Evolutionary conservation across 202 grass and related monocot genomes (phyloP).

Genomic region (Panicum hallii): DNA sequence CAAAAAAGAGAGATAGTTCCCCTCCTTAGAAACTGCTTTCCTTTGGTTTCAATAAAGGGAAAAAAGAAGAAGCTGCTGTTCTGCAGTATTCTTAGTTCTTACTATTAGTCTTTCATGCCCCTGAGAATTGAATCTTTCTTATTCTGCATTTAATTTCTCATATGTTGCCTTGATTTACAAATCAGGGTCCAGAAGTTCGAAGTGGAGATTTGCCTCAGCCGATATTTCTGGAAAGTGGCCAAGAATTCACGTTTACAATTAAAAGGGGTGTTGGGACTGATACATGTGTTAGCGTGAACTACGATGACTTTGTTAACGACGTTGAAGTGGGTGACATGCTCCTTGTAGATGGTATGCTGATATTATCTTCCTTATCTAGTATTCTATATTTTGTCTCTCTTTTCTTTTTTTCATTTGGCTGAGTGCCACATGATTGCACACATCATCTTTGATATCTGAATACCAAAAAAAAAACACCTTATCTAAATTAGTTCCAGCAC

Average conservation of each 20-base stretch:
- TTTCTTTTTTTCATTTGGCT: background rate
- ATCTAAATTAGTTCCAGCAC: conserved; percentile 3
- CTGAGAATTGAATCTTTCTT: conserved; percentile 26
- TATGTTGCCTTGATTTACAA: conserved; percentile 40
- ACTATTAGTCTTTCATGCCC: background rate
- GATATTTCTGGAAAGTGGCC: conserved; percentile 63
- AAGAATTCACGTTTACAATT: conserved; percentile 96
- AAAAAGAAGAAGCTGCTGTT: background rate
- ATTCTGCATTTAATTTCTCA: conserved; percentile 17
- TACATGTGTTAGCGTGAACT: conserved; percentile 98
- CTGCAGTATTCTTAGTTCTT: conserved; percentile 30
- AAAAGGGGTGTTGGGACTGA: conserved; percentile 92
- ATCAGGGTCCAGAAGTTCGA: conserved; percentile 94
- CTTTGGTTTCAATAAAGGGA: background rate
- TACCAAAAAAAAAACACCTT: conserved; percentile 19
- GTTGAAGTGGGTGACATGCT: conserved; percentile 98
- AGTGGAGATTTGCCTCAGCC: conserved; percentile 97
- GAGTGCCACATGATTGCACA: conserved; percentile 19
- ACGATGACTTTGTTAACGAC: conserved; percentile 98
- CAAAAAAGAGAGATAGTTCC: conserved; percentile 12
- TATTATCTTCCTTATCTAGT: conserved; percentile 20
- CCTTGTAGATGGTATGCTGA: conserved; percentile 89
- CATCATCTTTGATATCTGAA: conserved; percentile 10
- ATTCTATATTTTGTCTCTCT: conserved; percentile 6
- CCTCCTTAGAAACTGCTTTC: background rate